A percentile compares a stretch with the other conserved stretches of the same genome.
Evolutionary conservation across 148 eudicot species (phyloP).

Genomic region (Fallopia convolvulus): DNA sequence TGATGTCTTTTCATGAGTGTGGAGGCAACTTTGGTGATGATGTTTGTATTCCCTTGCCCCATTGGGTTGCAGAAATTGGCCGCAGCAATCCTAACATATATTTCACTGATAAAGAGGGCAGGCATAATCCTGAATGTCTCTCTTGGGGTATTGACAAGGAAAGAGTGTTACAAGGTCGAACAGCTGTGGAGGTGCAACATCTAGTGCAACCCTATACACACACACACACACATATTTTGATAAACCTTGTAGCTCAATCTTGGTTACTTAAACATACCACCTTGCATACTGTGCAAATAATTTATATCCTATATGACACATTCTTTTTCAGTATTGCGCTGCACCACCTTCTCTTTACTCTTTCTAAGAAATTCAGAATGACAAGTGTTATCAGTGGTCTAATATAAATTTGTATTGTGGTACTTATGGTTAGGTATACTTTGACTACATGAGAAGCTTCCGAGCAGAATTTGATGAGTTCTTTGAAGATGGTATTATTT

Average conservation of each 20-base stretch:
- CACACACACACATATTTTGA: background rate
- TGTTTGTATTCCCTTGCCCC: constrained; percentile 87
- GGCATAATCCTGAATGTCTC: constrained; percentile 87
- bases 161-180: constrained; percentile 82
- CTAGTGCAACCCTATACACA: background rate
- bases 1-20: constrained; percentile 95
- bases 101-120: constrained; percentile 87
- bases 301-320: background rate
- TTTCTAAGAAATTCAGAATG: background rate
- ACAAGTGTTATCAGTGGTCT: background rate
- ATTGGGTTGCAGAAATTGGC: constrained; percentile 89
- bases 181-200: constrained; percentile 72
- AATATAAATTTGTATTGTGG: background rate
- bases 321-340: background rate
- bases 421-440: constrained; percentile 56
- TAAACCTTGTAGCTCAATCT: background rate
- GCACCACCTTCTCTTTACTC: background rate
- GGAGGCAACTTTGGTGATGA: constrained; percentile 92
- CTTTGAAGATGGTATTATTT: constrained; percentile 63
- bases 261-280: background rate
- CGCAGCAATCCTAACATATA: constrained; percentile 75
- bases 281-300: background rate
- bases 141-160: constrained; percentile 97
- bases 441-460: constrained; percentile 97
- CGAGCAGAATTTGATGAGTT: constrained; percentile 69